phyloP scores from a whole-genome alignment of 208 protist genomes.

The Acanthamoeba healyi region DNA sequence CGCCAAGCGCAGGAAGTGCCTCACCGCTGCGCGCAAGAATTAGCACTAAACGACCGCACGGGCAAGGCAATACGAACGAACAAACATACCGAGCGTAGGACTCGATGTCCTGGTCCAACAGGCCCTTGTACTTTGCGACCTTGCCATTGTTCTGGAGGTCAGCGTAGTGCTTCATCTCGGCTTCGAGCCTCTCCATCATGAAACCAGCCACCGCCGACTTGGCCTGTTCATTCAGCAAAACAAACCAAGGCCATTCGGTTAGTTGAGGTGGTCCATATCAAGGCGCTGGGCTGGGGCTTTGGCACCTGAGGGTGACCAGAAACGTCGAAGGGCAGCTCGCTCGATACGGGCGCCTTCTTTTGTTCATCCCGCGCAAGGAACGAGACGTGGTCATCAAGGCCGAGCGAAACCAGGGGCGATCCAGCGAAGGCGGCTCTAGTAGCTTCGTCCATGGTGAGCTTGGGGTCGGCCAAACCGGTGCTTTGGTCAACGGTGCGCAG shows the following conservation, averaged over 20 bases:
- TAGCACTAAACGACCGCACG: not conserved
- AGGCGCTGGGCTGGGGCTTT: too few species aligned
- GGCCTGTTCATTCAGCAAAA: not conserved
- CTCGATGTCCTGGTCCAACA: constrained; percentile 84
- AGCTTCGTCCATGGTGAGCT: constrained; percentile 25
- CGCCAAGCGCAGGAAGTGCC: not conserved
- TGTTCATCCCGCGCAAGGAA: constrained; percentile 59
- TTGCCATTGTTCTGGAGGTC: constrained; percentile 84
- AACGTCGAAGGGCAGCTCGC: constrained; percentile 90
- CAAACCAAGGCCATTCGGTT: not conserved
- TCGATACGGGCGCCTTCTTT: constrained; percentile 53
- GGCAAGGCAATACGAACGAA: not conserved
- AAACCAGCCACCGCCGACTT: constrained; percentile 85
- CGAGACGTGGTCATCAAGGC: constrained; percentile 49
- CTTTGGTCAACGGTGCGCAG: constrained; percentile 34
- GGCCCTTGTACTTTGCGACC: constrained; percentile 79
- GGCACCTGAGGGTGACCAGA: constrained; percentile 85
- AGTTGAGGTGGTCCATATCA: too few species aligned
- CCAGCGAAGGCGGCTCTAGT: constrained; percentile 32
- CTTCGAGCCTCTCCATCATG: constrained; percentile 91
- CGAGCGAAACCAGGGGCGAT: constrained; percentile 30
- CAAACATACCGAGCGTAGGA: constrained; percentile 30
- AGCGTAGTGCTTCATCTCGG: constrained; percentile 90
- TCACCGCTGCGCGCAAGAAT: not conserved
- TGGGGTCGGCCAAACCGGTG: not conserved